A percentile compares a stretch with the other conserved stretches of the same genome.
Evolutionary conservation across 768 basidiomycete genomes (phyloP).

Genomic region (Termitomyces bulborhizus): DNA sequence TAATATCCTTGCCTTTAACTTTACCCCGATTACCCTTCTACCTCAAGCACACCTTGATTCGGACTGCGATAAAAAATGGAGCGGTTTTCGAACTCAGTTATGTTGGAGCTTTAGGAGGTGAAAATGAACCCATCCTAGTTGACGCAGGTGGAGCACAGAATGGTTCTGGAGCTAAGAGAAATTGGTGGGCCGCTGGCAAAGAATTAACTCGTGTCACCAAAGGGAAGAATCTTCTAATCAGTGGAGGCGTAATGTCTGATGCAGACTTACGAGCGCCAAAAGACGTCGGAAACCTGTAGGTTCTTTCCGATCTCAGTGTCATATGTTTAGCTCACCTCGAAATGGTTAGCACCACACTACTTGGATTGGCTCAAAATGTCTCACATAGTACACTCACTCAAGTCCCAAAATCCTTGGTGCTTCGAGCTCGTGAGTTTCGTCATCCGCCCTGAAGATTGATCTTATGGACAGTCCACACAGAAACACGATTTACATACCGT

Average conservation of each 20-base stretch:
- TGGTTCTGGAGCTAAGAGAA: constrained; percentile 54
- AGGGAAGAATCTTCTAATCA: constrained; percentile 69
- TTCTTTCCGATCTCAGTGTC: constrained; percentile 1
- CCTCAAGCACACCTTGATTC: constrained; percentile 77
- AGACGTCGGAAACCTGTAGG: constrained; percentile 75
- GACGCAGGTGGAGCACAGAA: constrained; percentile 46
- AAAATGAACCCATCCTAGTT: constrained; percentile 39
- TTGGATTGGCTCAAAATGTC: constrained; percentile 63
- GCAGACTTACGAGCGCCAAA: constrained; percentile 63
- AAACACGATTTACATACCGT: constrained; percentile 77
- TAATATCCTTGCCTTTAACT: constrained; percentile 76
- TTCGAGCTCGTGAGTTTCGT: constrained; percentile 64
- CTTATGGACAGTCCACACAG: constrained; percentile 27
- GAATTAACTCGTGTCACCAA: constrained; percentile 79
- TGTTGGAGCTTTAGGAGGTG: constrained; percentile 64
- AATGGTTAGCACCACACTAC: constrained; percentile 48
- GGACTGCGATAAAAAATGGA: constrained; percentile 77
- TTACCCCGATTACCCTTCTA: constrained; percentile 73
- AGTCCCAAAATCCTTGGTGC: constrained; percentile 57
- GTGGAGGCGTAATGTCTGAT: constrained; percentile 56
- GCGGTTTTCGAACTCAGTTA: constrained; percentile 81
- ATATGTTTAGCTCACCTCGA: neutral
- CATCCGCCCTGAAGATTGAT: neutral
- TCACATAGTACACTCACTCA: constrained; percentile 59
- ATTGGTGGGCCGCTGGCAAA: constrained; percentile 79